These are phyloP conservation scores for Stellera chamaejasme DNA, from an alignment of 345 rosid species.

Conservation along the genomic window DNA sequence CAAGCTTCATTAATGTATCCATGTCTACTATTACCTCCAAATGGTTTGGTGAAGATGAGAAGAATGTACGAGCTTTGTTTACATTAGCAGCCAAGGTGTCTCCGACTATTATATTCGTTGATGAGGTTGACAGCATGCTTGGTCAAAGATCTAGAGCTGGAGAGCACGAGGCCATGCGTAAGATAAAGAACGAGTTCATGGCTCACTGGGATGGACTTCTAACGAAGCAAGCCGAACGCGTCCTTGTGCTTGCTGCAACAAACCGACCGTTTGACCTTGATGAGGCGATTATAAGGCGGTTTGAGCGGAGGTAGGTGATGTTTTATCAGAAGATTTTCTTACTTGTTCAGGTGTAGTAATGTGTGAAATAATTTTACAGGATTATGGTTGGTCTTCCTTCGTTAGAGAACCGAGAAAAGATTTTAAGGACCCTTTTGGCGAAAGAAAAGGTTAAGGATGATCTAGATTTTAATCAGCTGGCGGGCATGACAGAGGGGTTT, in stretches of 20 bases:
- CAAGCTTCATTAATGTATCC: not conserved
- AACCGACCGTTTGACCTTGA: not conserved
- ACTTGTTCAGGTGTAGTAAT: no score
- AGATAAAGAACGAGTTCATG: not conserved
- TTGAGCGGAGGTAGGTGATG: not conserved
- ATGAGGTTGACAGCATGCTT: slow-evolving; percentile 1
- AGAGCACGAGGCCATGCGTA: not conserved
- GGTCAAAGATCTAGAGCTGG: not conserved
- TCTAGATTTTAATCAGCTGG: not conserved
- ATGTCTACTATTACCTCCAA: not conserved
- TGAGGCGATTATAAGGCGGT: slow-evolving; percentile 1
- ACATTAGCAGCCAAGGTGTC: not conserved
- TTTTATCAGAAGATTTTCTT: no score
- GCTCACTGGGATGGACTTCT: not conserved
- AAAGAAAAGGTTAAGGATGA: slow-evolving; percentile 3
- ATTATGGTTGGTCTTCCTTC: slow-evolving; percentile 2
- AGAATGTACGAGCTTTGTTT: slow-evolving; percentile 1
- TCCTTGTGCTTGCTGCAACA: slow-evolving; percentile 1
- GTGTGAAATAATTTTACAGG: not conserved
- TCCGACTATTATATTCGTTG: not conserved
- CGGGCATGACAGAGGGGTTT: slow-evolving; percentile 1
- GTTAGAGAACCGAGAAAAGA: not conserved
- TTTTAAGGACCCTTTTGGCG: not conserved
- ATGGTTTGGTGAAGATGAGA: slow-evolving; percentile 1
- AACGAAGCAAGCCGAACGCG: not conserved